Conservation (phyloP, 1,284 basidiomycete genomes). For the Puccinia novopanici region DNA sequence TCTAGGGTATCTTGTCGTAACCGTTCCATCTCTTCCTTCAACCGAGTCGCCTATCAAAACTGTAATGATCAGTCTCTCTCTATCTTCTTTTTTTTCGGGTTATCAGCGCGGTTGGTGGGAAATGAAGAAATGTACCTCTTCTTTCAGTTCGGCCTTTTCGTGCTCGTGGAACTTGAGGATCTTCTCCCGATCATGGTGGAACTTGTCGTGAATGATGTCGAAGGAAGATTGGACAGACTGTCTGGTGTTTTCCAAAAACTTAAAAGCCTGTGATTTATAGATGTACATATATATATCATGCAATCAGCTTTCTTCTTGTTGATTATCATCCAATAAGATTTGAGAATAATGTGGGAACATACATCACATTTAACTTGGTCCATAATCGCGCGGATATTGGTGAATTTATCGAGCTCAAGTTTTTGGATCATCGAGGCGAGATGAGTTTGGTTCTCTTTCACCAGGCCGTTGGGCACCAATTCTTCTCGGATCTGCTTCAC, state of each 20-base stretch:
- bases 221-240: conserved; percentile 31
- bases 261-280: conserved; percentile 9
- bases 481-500: conserved; percentile 8
- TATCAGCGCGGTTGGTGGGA: not conserved
- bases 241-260: conserved; percentile 31
- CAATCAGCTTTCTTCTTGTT: not conserved
- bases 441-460: conserved; percentile 24
- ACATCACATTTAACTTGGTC: conserved; percentile 31
- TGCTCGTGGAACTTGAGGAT: conserved; percentile 40
- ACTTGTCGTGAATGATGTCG: conserved; percentile 35
- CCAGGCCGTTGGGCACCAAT: conserved; percentile 17
- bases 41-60: conserved; percentile 27
- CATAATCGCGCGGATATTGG: conserved; percentile 17
- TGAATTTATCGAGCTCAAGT: conserved; percentile 19
- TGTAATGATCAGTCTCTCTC: not conserved
- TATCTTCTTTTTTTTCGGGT: no score
- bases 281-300: not conserved
- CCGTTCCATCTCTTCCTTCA: conserved; percentile 45
- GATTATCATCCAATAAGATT: not conserved
- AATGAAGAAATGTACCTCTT: conserved; percentile 29
- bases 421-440: conserved; percentile 15
- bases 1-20: conserved; percentile 26
- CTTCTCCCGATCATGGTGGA: conserved; percentile 29
- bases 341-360: not conserved
- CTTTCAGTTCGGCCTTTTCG: conserved; percentile 41